A percentile compares a stretch with the other conserved stretches of the same genome.
Evolutionary conservation across 1,284 basidiomycete species (phyloP).

Genomic region (Fomes fomentarius): DNA sequence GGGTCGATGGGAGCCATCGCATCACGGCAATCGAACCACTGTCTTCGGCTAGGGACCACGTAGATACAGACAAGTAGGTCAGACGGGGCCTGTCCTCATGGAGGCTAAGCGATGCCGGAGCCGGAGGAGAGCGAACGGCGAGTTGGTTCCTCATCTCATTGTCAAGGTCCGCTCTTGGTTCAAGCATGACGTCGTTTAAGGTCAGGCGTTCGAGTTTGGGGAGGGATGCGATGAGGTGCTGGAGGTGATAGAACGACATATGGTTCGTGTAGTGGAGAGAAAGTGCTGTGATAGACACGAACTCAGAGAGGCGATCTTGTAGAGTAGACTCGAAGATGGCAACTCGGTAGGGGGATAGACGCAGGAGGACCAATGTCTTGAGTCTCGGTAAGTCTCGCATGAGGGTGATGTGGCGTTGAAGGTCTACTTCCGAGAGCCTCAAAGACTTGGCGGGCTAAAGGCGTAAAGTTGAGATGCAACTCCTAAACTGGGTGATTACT

Average conservation of each 20-base stretch:
- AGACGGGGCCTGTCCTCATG: neutral
- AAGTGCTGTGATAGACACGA: neutral
- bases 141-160: too few relatives aligned
- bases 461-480: neutral
- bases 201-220: neutral
- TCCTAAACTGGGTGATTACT: neutral
- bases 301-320: neutral
- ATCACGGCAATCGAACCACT: neutral
- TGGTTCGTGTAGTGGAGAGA: neutral
- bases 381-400: neutral
- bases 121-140: neutral
- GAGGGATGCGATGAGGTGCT: neutral
- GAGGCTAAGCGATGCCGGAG: neutral
- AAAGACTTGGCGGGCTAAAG: neutral
- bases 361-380: neutral
- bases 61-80: neutral
- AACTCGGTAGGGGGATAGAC: neutral
- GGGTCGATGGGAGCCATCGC: neutral
- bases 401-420: neutral
- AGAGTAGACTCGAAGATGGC: neutral
- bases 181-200: neutral
- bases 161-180: neutral
- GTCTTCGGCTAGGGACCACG: neutral
- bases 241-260: neutral
- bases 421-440: neutral